A percentile compares a stretch with the other conserved stretches of the same genome.
These are phyloP conservation scores for Stenocarpella maydis DNA, from an alignment of 2,329 filamentous ascomycete genomes.

Conservation along the genomic window DNA sequence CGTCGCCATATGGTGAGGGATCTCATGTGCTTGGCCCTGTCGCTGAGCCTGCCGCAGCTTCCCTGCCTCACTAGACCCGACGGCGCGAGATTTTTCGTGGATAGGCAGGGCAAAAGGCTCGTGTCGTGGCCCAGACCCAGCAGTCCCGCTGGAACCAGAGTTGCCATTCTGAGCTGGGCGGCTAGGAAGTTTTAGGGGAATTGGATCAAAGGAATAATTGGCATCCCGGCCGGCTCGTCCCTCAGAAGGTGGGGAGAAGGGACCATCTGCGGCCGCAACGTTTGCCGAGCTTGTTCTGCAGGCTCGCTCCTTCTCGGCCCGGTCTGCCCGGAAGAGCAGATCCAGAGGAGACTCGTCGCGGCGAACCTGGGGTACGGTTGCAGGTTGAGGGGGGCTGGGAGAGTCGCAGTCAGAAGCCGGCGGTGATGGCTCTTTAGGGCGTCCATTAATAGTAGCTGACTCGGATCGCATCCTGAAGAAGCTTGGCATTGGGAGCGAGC, in stretches of 20 bases:
- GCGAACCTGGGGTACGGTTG: conserved; percentile 44
- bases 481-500: conserved; percentile 81
- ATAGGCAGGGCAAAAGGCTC: conserved; percentile 23
- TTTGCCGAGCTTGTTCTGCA: conserved; percentile 61
- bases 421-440: conserved; percentile 57
- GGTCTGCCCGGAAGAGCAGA: conserved; percentile 87
- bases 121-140: conserved; percentile 5
- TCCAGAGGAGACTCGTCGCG: conserved; percentile 81
- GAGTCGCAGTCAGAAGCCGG: conserved; percentile 62
- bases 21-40: not conserved
- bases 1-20: conserved; percentile 17
- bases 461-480: conserved; percentile 44
- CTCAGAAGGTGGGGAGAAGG: conserved; percentile 61
- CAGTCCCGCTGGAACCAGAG: conserved; percentile 28
- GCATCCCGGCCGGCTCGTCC: conserved; percentile 41
- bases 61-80: not conserved
- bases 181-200: conserved; percentile 37
- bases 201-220: conserved; percentile 32
- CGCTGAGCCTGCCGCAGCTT: conserved; percentile 12
- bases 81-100: conserved; percentile 16
- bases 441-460: conserved; percentile 25
- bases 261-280: conserved; percentile 49
- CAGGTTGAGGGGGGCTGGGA: conserved; percentile 52
- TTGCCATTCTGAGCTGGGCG: conserved; percentile 41
- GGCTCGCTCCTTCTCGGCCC: conserved; percentile 75